Percentiles rank a stretch among this genome's conserved stretches.
Evolutionary conservation across 2,329 filamentous ascomycete species (phyloP).

Genomic region (Alternaria rosae): DNA sequence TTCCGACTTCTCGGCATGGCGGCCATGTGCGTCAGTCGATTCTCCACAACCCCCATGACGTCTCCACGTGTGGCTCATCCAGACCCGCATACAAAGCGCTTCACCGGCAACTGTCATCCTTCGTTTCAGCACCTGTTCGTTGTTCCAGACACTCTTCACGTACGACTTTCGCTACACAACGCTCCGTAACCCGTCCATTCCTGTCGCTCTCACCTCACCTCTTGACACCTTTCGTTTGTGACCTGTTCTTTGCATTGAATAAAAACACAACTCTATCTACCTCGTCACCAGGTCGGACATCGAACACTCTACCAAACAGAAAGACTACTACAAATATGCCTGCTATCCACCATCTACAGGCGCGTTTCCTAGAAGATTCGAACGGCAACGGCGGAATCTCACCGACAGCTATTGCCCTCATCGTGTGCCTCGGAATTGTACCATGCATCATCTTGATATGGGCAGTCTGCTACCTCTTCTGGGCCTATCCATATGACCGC

Average conservation of each 20-base stretch:
- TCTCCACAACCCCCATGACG: slow-evolving; percentile 23
- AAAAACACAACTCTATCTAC: neutral
- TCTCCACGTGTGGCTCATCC: slow-evolving; percentile 18
- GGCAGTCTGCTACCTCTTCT: slow-evolving; percentile 38
- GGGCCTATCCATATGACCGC: slow-evolving; percentile 31
- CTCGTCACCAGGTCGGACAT: neutral
- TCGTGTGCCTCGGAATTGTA: slow-evolving; percentile 34
- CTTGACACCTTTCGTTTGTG: neutral
- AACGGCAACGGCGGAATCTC: slow-evolving; percentile 18
- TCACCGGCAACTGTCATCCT: slow-evolving; percentile 19
- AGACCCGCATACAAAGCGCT: slow-evolving; percentile 34
- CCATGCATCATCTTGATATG: slow-evolving; percentile 34
- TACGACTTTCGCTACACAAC: slow-evolving; percentile 4
- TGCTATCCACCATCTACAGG: slow-evolving; percentile 20
- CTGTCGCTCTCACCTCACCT: slow-evolving; percentile 5
- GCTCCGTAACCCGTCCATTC: neutral
- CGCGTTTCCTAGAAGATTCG: slow-evolving; percentile 20
- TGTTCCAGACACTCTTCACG: neutral
- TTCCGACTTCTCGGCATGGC: slow-evolving; percentile 16
- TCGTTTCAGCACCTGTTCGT: slow-evolving; percentile 18
- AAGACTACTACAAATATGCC: slow-evolving; percentile 21
- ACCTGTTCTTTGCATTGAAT: slow-evolving; percentile 7
- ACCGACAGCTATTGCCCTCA: slow-evolving; percentile 30
- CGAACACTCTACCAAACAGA: neutral
- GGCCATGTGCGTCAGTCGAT: slow-evolving; percentile 23